Evolutionary conservation across 108 stramenopile species (phyloP), one percentile per base, ranked within the genome.

Genomic region (Pseudonitzschia delicatissima): DNA sequence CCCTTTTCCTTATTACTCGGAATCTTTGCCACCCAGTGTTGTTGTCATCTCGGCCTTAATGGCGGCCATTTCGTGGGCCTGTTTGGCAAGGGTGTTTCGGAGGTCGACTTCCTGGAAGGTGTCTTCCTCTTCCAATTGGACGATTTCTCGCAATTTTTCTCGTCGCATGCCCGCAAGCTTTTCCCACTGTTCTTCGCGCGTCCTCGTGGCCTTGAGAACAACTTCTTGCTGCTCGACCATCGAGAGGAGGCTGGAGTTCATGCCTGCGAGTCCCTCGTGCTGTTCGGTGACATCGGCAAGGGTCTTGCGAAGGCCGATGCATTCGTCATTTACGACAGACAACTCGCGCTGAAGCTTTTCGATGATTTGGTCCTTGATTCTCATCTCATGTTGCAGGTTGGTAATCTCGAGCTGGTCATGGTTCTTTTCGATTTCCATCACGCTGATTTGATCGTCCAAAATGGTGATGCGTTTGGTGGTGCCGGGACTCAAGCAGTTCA

Each of bases 161-260:
- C 76, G 31, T 28, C 82, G 78, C 25, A 40, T 26, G 6, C 42
- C 47, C 20, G 67, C 35, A 33, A 70, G 25, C 0, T 40, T 36
- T 53, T 64, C 58, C 78, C 68, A 68, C 32, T 64, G 51, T 18
- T 78, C 63, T 63, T 79, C 72, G 28, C 77, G 49, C 17, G 45
- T 27, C 48, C 64, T 71, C 66, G 77, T 66, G 23, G 68, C 67
- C 18, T 60, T 50, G n/a, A 73, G 17, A 18, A 82, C 57, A 27
- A 44, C 39, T 1, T 73, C 61, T 55, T 83, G 82, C 32, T 79
- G 72, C 18, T 79, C 72, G 76, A 83, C 79, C 75, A 83, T 76
- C 8, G 62, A 37, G 25, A 74, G 62, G 2, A 83, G 70, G 55
- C 71, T 73, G 5, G 69, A 74, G 45, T 75, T 63, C 52, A 83